Percentiles rank a stretch among this genome's conserved stretches.
These are phyloP conservation scores for Podospora bellae-mahoneyi DNA, from an alignment of 495 filamentous ascomycete species.

Conservation along the genomic window DNA sequence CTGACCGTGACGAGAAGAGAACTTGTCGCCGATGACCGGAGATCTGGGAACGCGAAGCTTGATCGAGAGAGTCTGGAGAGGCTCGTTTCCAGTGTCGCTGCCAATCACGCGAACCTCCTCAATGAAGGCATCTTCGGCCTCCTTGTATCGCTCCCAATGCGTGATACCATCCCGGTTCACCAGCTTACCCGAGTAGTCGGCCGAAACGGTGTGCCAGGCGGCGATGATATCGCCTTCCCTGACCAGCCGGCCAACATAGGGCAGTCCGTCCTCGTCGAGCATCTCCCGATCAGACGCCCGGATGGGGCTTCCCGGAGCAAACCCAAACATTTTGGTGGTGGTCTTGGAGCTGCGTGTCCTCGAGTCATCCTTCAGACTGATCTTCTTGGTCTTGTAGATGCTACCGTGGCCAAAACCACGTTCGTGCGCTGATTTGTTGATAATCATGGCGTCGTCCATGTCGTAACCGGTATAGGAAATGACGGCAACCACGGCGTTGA, in stretches of 20 bases:
- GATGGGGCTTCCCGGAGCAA: conserved; percentile 66
- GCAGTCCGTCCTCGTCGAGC: conserved; percentile 84
- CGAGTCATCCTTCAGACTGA: conserved; percentile 70
- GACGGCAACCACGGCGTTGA: conserved; percentile 92
- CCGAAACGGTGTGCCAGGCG: conserved; percentile 82
- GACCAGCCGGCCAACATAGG: conserved; percentile 70
- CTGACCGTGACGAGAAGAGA: conserved; percentile 95
- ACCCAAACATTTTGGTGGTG: conserved; percentile 76
- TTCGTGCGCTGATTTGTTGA: conserved; percentile 97
- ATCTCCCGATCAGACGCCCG: conserved; percentile 59
- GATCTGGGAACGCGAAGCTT: conserved; percentile 88
- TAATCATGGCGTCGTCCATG: conserved; percentile 99
- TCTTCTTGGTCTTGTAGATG: conserved; percentile 94
- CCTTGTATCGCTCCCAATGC: conserved; percentile 87
- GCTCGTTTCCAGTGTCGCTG: conserved; percentile 73
- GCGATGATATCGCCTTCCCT: conserved; percentile 78
- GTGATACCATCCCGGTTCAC: conserved; percentile 76
- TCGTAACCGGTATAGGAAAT: conserved; percentile 99
- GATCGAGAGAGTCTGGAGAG: conserved; percentile 79
- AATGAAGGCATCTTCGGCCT: conserved; percentile 77
- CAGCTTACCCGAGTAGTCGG: conserved; percentile 69
- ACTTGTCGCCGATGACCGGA: conserved; percentile 96
- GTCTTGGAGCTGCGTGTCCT: conserved; percentile 52
- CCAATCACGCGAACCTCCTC: conserved; percentile 92
- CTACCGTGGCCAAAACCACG: conserved; percentile 95